A percentile compares a stretch with the other conserved stretches of the same genome.
Conservation (phyloP, 768 basidiomycete species). For the Trichaptum fuscoviolaceum region DNA sequence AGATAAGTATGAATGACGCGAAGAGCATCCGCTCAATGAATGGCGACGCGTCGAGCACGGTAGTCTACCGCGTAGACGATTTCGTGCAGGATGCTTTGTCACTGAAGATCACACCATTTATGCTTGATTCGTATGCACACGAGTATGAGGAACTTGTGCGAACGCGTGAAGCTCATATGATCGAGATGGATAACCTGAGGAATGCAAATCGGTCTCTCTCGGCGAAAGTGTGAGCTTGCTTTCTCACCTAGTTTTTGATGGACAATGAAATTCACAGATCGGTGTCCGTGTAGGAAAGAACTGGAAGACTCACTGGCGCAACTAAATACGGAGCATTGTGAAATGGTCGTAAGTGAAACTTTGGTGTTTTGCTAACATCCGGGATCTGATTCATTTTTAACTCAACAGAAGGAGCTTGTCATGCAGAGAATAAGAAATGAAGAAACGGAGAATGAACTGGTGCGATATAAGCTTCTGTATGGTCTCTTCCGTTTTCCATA, state of each 20-base stretch:
- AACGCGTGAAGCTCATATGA: slow-evolving; percentile 74
- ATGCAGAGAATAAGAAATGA: slow-evolving; percentile 84
- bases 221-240: slow-evolving; percentile 65
- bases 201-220: slow-evolving; percentile 73
- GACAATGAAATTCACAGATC: slow-evolving; percentile 10
- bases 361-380: slow-evolving; percentile 18
- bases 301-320: slow-evolving; percentile 77
- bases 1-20: slow-evolving; percentile 5
- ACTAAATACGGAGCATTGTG: slow-evolving; percentile 78
- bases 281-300: slow-evolving; percentile 49
- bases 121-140: slow-evolving; percentile 85
- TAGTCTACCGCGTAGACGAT: slow-evolving; percentile 63
- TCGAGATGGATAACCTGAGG: slow-evolving; percentile 78
- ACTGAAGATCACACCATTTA: slow-evolving; percentile 88
- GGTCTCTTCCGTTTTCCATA: slow-evolving; percentile 21
- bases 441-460: slow-evolving; percentile 89
- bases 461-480: slow-evolving; percentile 89
- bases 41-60: slow-evolving; percentile 9
- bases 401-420: slow-evolving; percentile 77
- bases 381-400: slow-evolving; percentile 12
- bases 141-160: slow-evolving; percentile 83
- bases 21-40: slow-evolving; percentile 1
- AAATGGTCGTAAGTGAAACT: slow-evolving; percentile 46
- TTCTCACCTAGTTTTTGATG: slow-evolving; percentile 1
- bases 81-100: slow-evolving; percentile 87